These are phyloP conservation scores for Globisporangium acanthophoron DNA, from an alignment of 352 stramenopile species.

Conservation along the genomic window DNA sequence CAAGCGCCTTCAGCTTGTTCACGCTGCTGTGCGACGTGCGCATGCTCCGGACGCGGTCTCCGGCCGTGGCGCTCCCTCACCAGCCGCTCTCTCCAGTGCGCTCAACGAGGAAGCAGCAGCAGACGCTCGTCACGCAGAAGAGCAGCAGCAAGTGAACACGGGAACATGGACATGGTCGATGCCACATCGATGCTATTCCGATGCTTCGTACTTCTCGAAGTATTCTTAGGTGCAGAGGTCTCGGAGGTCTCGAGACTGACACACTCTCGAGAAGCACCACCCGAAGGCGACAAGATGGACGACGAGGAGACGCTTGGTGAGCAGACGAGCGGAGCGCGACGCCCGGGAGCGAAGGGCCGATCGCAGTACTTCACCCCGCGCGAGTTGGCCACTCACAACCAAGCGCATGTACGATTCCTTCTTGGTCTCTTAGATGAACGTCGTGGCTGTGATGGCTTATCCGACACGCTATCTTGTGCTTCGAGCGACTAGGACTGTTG, in stretches of 20 bases:
- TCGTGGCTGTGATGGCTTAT: background rate
- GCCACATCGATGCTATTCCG: too few relatives aligned
- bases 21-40: slow-evolving; percentile 60
- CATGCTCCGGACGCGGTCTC: slow-evolving; percentile 29
- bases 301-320: background rate
- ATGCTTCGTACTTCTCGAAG: too few relatives aligned
- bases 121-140: background rate
- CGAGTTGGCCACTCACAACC: slow-evolving; percentile 84
- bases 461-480: background rate
- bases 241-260: too few relatives aligned
- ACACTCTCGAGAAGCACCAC: too few relatives aligned
- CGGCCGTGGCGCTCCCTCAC: slow-evolving; percentile 28
- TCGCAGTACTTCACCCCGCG: slow-evolving; percentile 64
- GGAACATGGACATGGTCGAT: too few relatives aligned
- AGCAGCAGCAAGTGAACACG: background rate
- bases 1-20: slow-evolving; percentile 41
- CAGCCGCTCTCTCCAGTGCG: slow-evolving; percentile 20
- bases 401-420: slow-evolving; percentile 35
- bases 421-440: background rate
- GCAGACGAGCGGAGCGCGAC: too few relatives aligned
- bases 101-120: background rate
- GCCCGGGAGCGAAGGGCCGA: background rate
- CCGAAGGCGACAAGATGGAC: background rate
- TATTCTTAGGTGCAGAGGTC: too few relatives aligned
- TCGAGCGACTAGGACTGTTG: slow-evolving; percentile 54